Conservation (phyloP, 176 grass and related monocot genomes). For the Miscanthus lutarioriparius region DNA sequence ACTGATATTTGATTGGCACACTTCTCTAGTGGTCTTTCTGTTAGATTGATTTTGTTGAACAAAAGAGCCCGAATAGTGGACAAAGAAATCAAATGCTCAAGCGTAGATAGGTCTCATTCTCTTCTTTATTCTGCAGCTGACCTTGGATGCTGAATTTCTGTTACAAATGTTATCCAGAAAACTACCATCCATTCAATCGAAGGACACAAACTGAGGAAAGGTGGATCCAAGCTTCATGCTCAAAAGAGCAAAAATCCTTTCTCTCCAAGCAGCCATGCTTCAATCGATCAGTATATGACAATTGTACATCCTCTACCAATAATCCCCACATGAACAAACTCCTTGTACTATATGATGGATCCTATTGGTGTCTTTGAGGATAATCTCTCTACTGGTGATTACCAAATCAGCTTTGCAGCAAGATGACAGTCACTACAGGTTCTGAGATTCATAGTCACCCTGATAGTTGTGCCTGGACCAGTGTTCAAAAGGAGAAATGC, state of each 20-base stretch:
- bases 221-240: slow-evolving; percentile 19
- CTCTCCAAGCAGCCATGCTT: background rate
- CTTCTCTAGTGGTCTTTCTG: slow-evolving; percentile 11
- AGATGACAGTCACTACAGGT: slow-evolving; percentile 74
- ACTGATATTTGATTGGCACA: background rate
- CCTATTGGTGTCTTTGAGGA: slow-evolving; percentile 71
- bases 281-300: background rate
- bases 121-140: background rate
- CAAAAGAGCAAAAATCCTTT: slow-evolving; percentile 15
- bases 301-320: slow-evolving; percentile 58
- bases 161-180: slow-evolving; percentile 6
- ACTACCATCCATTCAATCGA: slow-evolving; percentile 28
- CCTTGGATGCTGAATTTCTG: background rate
- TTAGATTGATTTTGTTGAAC: slow-evolving; percentile 17
- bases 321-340: slow-evolving; percentile 67
- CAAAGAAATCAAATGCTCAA: slow-evolving; percentile 4
- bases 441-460: slow-evolving; percentile 76
- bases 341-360: slow-evolving; percentile 69
- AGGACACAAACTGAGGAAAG: background rate
- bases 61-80: background rate
- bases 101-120: background rate
- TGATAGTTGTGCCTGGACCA: slow-evolving; percentile 47
- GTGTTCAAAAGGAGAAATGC: slow-evolving; percentile 73
- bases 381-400: slow-evolving; percentile 58
- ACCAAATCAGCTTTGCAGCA: slow-evolving; percentile 62